Conservation (phyloP, 2,329 filamentous ascomycete genomes). For the Drechslerella stenobrocha region DNA sequence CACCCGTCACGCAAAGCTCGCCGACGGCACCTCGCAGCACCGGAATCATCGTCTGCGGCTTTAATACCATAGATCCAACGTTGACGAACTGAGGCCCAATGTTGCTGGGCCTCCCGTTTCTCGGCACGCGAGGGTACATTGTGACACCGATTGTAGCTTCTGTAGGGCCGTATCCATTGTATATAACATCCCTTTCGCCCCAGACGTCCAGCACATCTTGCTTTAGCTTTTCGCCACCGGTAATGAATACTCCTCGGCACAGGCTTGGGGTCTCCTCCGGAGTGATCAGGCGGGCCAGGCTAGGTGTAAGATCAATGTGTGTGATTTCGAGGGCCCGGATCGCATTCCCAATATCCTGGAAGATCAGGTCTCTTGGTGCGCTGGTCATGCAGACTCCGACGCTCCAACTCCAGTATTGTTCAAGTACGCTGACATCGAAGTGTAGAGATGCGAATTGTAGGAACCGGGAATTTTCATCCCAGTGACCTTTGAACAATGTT, state of each 20-base stretch:
- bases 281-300: slow-evolving; percentile 74
- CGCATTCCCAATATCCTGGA: slow-evolving; percentile 75
- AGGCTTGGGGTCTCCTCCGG: slow-evolving; percentile 80
- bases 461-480: slow-evolving; percentile 75
- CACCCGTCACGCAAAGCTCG: slow-evolving; percentile 84
- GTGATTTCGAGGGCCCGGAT: slow-evolving; percentile 76
- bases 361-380: slow-evolving; percentile 78
- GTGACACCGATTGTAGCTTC: slow-evolving; percentile 92
- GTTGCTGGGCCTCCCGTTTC: slow-evolving; percentile 78
- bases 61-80: slow-evolving; percentile 78
- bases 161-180: slow-evolving; percentile 87
- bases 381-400: slow-evolving; percentile 82
- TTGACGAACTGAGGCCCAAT: slow-evolving; percentile 87
- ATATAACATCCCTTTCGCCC: slow-evolving; percentile 78
- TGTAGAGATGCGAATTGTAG: slow-evolving; percentile 93
- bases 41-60: slow-evolving; percentile 68
- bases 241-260: slow-evolving; percentile 85
- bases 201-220: slow-evolving; percentile 86
- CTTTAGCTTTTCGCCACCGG: slow-evolving; percentile 82
- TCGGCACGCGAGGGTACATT: slow-evolving; percentile 79
- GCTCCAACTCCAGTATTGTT: slow-evolving; percentile 95
- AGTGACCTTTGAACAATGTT: slow-evolving; percentile 73
- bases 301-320: slow-evolving; percentile 89
- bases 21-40: slow-evolving; percentile 79
- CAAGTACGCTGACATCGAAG: slow-evolving; percentile 89